Evolutionary conservation across 768 basidiomycete species (phyloP), one percentile per base, ranked within the genome.

Genomic region (Trichaptum fuscoviolaceum): DNA sequence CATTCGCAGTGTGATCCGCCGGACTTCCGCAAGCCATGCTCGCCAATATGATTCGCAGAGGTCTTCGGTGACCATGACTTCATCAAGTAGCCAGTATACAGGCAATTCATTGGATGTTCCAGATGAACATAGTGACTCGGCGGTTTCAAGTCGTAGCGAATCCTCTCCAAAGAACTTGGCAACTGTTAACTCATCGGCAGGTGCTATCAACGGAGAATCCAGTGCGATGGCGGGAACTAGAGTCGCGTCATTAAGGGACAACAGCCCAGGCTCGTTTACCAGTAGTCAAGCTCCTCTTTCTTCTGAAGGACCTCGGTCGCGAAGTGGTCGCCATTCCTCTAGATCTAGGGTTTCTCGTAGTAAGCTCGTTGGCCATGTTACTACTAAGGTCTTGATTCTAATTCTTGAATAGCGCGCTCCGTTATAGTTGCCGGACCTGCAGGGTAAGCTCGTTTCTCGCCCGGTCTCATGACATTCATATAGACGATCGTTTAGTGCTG

Each of bases 351-450:
- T 12, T 67, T 72, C 52, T 70, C 73, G 57, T 68, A 71, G 66
- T 64, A 69, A 12, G 68, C 70, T 1, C 64, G 4, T 64, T 63
- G 20, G 52, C 57, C 20, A 69, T 71, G 52, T 75, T 76, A 20
- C 42, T 4, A 52, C 5, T 3, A 52, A 20, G 42, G 20, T 20
- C 20, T 52, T 52, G 42, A 2, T 15, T 20, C 10, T 52, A 52
- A 52, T 20, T 52, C 20, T 52, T 20, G 20, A 15, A 25, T 82
- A 23, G 85, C 87, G 18, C 87, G 88, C 71, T 80, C 85, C 0
- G 81, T 90, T 15, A 77, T 91, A 36, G 81, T 91, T 15, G 77
- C 83, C 58, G 89, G 89, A 6, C 84, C 87, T 24, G 84, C 88
- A 25, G 88, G 88, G 87, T 87, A 72, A 69, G 78, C 73, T 27